Evolutionary conservation across 176 grass and related monocot genomes (phyloP), one percentile per base, ranked within the genome.

Genomic region (Phragmites australis): DNA sequence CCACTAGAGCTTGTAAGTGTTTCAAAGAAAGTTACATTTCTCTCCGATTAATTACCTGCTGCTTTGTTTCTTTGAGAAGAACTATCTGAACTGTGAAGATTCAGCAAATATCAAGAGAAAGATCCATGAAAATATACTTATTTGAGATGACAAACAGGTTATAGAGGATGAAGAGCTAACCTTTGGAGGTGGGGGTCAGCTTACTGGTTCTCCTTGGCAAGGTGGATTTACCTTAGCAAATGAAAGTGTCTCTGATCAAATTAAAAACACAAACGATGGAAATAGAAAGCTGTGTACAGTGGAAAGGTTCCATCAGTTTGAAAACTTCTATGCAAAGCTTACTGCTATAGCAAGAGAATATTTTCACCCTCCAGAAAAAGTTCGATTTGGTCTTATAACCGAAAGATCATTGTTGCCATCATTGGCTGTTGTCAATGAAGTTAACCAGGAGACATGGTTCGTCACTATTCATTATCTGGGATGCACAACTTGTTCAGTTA

Each of bases 281-380:
- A 77, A 75, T 34, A 64, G 77, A 73, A 79, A 77, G 48, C 8
- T 83, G 65, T 97, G 95, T 69, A 85, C 85, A 81, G 17, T 27
- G 58, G 76, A 87, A 83, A 93, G 86, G 58, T 94, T 97, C 81
- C 73, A 89, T 70, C 75, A 87, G 51, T 97, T 97, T 62, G 80
- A 85, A 88, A 74, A 70, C 71, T 90, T 97, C 83, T 94, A 89
- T 62, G 60, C 47, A 60, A 90, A 90, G 59, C 89, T 97, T 82
- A 85, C 73, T 88, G 75, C 85, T 77, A 61, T 91, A 82, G 86
- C 90, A 83, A 97, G 88, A 82, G 95, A 97, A 68, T 67, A 89
- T 76, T 91, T 97, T 92, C 80, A 93, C 58, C 85, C 92, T 78
- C 85, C 86, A 79, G 92, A 94, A 72, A 94, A 78, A 70, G 83